Conservation (phyloP, 768 basidiomycete genomes). For the Hortiboletus flavorubellus region DNA sequence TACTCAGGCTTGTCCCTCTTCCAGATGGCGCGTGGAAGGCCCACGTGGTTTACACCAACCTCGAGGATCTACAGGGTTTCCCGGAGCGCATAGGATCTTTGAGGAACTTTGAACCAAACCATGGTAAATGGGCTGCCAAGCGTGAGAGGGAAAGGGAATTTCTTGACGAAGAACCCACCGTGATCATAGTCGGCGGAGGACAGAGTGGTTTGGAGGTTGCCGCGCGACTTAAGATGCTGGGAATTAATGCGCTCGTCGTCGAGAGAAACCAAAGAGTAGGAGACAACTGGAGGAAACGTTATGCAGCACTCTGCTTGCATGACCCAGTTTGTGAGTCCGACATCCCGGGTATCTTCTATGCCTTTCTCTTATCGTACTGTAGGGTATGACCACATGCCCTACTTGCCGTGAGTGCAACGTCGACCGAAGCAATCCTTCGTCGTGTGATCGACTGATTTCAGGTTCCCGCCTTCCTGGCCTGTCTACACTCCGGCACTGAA, state of each 20-base stretch:
- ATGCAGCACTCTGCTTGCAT: conserved; percentile 29
- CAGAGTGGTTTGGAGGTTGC: conserved; percentile 56
- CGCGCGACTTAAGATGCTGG: conserved; percentile 45
- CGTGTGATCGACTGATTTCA: conserved; percentile 14
- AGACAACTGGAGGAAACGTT: conserved; percentile 32
- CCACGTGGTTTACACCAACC: conserved; percentile 45
- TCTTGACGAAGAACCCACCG: conserved; percentile 44
- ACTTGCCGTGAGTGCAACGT: conserved; percentile 46
- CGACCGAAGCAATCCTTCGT: not conserved
- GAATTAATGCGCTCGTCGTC: conserved; percentile 18
- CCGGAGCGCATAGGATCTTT: conserved; percentile 43
- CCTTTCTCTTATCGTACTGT: not conserved
- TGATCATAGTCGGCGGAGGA: conserved; percentile 50
- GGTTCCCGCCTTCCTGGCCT: conserved; percentile 60
- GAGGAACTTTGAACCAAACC: conserved; percentile 39
- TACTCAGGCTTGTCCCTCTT: conserved; percentile 47
- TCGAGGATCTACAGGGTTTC: conserved; percentile 47
- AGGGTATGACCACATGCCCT: conserved; percentile 50
- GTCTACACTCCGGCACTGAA: conserved; percentile 51
- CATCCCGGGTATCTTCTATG: not conserved
- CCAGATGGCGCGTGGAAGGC: conserved; percentile 45
- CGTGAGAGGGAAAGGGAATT: conserved; percentile 29
- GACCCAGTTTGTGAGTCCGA: conserved; percentile 31
- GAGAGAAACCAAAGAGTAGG: conserved; percentile 28
- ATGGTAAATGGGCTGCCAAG: conserved; percentile 31